These are phyloP conservation scores for Zygnema circumcarinatum DNA, from an alignment of 139 green algal genomes.

Conservation along the genomic window DNA sequence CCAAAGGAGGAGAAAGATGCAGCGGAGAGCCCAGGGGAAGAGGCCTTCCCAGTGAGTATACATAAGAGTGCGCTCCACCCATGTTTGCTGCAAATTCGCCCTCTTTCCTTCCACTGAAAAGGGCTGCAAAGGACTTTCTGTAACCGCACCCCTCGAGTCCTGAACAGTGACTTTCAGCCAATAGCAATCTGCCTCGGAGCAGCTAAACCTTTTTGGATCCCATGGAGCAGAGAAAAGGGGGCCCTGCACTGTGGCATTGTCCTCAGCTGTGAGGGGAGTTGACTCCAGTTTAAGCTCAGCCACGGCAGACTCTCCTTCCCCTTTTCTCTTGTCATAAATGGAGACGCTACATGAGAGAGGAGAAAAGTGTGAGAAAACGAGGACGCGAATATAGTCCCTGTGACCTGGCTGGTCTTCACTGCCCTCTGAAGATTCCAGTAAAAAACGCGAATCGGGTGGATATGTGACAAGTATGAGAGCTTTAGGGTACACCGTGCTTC, in stretches of 20 bases:
- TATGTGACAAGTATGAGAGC: neutral
- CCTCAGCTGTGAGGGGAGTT: neutral
- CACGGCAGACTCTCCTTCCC: neutral
- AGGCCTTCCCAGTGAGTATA: constrained; percentile 28
- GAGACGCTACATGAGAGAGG: neutral
- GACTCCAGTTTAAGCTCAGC: neutral
- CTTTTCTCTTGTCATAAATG: neutral
- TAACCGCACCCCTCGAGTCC: neutral
- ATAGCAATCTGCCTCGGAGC: neutral
- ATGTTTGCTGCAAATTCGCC: constrained; percentile 6
- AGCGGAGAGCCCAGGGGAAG: neutral
- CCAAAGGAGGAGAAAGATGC: neutral
- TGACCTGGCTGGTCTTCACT: too few species aligned
- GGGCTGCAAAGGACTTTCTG: neutral
- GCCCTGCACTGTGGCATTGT: neutral
- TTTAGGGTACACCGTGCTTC: too few species aligned
- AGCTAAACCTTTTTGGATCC: neutral
- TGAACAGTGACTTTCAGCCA: neutral
- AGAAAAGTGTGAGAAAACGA: neutral
- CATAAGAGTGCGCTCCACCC: constrained; percentile 32
- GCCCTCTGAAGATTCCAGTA: neutral
- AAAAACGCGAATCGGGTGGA: neutral
- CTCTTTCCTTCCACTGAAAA: neutral
- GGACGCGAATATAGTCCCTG: neutral
- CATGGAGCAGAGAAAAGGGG: neutral